These are phyloP conservation scores for Agrostemma githago DNA, from an alignment of 148 eudicot species.

Conservation along the genomic window DNA sequence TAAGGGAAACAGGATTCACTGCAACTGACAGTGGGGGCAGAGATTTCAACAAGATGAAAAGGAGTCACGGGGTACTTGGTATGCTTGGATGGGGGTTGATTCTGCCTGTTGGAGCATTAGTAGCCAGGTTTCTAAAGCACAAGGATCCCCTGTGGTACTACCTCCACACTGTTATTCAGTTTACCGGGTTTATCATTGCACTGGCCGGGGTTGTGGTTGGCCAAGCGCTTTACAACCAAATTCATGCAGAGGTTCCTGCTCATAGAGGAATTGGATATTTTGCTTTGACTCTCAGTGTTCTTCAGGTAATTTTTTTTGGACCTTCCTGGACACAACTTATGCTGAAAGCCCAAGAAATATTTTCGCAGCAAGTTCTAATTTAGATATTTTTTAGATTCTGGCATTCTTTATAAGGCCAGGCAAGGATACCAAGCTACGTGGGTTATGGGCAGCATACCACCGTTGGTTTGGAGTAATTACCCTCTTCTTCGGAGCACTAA, in stretches of 20 bases:
- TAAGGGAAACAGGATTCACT: slow-evolving; percentile 22
- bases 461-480: slow-evolving; percentile 65
- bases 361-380: neutral
- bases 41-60: slow-evolving; percentile 35
- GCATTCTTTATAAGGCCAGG: slow-evolving; percentile 77
- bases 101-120: slow-evolving; percentile 77
- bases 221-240: slow-evolving; percentile 45
- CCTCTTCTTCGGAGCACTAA: slow-evolving; percentile 73
- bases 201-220: slow-evolving; percentile 73
- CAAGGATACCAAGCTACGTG: slow-evolving; percentile 67
- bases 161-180: slow-evolving; percentile 66
- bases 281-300: slow-evolving; percentile 57
- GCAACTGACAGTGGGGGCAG: slow-evolving; percentile 26
- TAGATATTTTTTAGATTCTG: slow-evolving; percentile 43
- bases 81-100: slow-evolving; percentile 83
- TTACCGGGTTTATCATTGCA: slow-evolving; percentile 66
- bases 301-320: slow-evolving; percentile 48
- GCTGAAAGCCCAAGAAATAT: neutral
- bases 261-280: slow-evolving; percentile 92
- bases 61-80: slow-evolving; percentile 72
- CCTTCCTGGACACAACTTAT: neutral
- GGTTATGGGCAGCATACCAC: slow-evolving; percentile 78
- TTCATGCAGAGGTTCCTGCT: slow-evolving; percentile 50
- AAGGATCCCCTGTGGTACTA: slow-evolving; percentile 80
- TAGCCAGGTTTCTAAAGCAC: slow-evolving; percentile 72